Conservation (phyloP, 768 basidiomycete genomes). For the Boletales sp. region DNA sequence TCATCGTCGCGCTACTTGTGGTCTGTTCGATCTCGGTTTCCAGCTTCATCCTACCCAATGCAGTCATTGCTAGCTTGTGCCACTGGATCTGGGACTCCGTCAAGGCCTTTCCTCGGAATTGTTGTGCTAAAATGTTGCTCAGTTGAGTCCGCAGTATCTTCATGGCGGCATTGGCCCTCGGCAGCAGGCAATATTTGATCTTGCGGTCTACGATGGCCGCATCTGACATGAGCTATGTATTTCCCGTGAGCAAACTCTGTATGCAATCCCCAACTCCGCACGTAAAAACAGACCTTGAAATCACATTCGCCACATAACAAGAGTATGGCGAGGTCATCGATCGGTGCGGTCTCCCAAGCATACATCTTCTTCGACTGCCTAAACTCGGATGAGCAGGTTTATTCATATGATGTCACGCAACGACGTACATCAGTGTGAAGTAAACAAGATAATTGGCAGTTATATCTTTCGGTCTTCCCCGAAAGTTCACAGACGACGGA, state of each 20-base stretch:
- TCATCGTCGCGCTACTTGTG: conserved; percentile 9
- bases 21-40: conserved; percentile 22
- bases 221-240: conserved; percentile 61
- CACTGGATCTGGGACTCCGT: conserved; percentile 59
- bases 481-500: conserved; percentile 90
- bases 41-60: conserved; percentile 52
- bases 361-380: conserved; percentile 95
- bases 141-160: conserved; percentile 73
- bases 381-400: conserved; percentile 6
- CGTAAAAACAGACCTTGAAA: conserved; percentile 58
- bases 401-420: not conserved
- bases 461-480: conserved; percentile 62
- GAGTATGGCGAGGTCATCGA: conserved; percentile 77
- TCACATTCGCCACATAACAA: conserved; percentile 89
- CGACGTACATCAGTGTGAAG: conserved; percentile 80
- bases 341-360: conserved; percentile 89
- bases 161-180: conserved; percentile 75
- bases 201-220: conserved; percentile 82
- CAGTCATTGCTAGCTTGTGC: conserved; percentile 67
- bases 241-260: conserved; percentile 3
- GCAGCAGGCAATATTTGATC: conserved; percentile 63
- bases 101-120: conserved; percentile 62
- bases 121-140: conserved; percentile 52
- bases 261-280: not conserved
- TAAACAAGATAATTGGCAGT: conserved; percentile 73